Evolutionary conservation across 768 basidiomycete species (phyloP), one percentile per base, ranked within the genome.

Genomic region (Cystobasidium onofrii): DNA sequence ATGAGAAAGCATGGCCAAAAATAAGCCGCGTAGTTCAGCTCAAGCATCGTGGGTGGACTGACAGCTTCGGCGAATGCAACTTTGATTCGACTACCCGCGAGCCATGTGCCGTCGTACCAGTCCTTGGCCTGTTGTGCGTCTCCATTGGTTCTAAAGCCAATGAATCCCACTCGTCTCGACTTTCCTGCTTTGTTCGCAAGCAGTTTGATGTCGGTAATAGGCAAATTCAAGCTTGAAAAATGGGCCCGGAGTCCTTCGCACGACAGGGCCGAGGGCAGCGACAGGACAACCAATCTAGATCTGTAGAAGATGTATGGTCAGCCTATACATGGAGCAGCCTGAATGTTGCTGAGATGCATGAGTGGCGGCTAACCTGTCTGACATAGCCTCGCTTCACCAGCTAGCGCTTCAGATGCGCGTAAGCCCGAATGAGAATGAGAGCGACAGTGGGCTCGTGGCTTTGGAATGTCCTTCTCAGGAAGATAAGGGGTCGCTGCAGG

Each of bases 101-200:
- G 84, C 80, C 89, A 98, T 0, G 89, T 90, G 27, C 86, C 84
- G 80, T 94, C 87, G 76, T 90, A 94, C 89, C 90, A 98, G 41
- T 88, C 86, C 79, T 86, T 86, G 0, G 90, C 93, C 3, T 84
- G 83, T 6, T 81, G 72, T 0, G 95, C 95, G 73, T 96, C 90
- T 33, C 85, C 83, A 34, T 88, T 84, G 0, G 88, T 86, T 82
- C 90, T 92, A 84, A 88, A 97, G 0, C 96, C 96, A 10, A 95
- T 84, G 78, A 98, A 99, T 0, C 90, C 96, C 80, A 99, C 94
- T 39, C 90, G 85, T 9, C 96, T 84, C 0, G 89, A 88, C 0
- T 88, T 88, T 0, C 92, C 92, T 79, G 91, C 74, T 1, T 81
- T 82, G 80, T 90, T 90, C 31, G 84, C 84, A 1, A 91, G 87